These are phyloP conservation scores for Biscogniauxia marginata DNA, from an alignment of 2,329 filamentous ascomycete species.

Conservation along the genomic window DNA sequence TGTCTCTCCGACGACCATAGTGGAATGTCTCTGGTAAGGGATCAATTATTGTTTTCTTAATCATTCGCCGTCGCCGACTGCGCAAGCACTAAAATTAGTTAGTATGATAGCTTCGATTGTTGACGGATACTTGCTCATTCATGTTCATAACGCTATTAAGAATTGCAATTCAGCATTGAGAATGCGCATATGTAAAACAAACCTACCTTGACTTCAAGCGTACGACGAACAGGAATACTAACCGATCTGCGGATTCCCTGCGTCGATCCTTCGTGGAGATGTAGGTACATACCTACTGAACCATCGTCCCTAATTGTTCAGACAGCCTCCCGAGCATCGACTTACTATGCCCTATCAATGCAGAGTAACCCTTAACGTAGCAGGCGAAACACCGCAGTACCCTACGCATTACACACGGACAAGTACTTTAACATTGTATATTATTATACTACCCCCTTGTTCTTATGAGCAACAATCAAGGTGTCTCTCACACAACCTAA, in stretches of 20 bases:
- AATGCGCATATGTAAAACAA: too few species aligned
- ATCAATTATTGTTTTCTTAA: neutral
- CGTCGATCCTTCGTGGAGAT: constrained; percentile 1
- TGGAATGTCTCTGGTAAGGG: neutral
- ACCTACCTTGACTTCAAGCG: neutral
- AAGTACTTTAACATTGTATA: neutral
- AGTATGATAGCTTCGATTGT: neutral
- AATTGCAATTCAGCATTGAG: too few species aligned
- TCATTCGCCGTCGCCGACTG: neutral
- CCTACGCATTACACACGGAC: neutral
- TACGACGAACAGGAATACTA: neutral
- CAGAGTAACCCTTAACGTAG: neutral
- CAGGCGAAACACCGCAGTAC: neutral
- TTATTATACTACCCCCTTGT: neutral
- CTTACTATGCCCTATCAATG: neutral
- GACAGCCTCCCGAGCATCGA: neutral
- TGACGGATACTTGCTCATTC: neutral
- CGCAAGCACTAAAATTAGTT: neutral
- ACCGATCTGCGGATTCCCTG: neutral
- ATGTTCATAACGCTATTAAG: too few species aligned
- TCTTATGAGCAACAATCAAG: neutral
- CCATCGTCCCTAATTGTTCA: neutral
- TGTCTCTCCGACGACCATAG: neutral
- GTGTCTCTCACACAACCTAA: too few species aligned
- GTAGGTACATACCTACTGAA: too few species aligned